Evolutionary conservation across 495 filamentous ascomycete genomes (phyloP), one percentile per base, ranked within the genome.

Genomic region (Hypoxylon perforatum): DNA sequence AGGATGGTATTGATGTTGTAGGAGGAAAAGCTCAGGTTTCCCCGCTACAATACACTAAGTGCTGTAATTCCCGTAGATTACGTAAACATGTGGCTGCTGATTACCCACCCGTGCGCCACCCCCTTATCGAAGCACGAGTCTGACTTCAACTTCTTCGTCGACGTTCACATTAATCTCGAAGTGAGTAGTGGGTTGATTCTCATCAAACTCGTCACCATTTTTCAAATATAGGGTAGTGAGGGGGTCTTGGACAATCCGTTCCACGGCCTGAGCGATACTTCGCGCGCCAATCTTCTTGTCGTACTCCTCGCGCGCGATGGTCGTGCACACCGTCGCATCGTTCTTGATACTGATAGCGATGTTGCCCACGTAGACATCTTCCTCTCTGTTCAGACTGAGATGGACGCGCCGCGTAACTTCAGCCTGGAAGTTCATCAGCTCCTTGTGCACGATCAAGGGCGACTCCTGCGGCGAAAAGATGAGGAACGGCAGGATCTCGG

Each of bases 401-500:
- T 35, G 51, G 18, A 57, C 30, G 14, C 10, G 42, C 19, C 23
- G 33, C 7, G 21, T 0, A 3, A 63, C 44, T 50, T 57, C 36
- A 4, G 45, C 45, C 28, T 66, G 71, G 1, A 81, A 64, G 36
- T 78, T 64, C 6, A 82, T 75, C 3, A 84, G 30, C 33, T 60
- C 77, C 55, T 78, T 83, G 50, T 84, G 78, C 2, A 68, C 78
- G 11, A 81, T 63, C 0, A 83, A 69, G 6, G 73, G 72, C 45
- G 76, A 65, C 67, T 84, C 81, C 0, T 39, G 60, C 0, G 59
- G 59, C 1, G 78, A 74, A 63, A 84, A 84, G 0, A 75, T 69
- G 8, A 84, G 70, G 56, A 84, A 84, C 9, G 81, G 81, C 4
- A 84, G 35, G 14, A 84, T 72, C 10, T 65, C 61, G 0, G 74